Evolutionary conservation across 139 green algal genomes (phyloP), one percentile per base, ranked within the genome.

Genomic region (Picochlorum sp.): DNA sequence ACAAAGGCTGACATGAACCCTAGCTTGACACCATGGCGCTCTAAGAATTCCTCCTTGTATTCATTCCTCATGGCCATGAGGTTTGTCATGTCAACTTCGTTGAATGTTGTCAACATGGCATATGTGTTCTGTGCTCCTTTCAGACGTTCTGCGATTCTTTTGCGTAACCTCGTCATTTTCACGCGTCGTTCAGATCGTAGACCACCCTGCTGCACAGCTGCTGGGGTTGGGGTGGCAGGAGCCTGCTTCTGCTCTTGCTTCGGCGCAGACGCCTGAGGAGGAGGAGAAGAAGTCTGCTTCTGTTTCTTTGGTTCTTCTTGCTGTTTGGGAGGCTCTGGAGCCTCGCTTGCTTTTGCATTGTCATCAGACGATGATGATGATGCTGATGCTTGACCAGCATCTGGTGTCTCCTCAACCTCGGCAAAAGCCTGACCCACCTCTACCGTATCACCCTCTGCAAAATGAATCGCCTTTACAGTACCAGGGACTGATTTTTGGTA

Each of bases 1-100:
- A 98, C 85, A 74, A 99, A 99, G 0, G 88, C 91, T 2, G 76
- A 91, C 94, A 99, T 99, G 81, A 99, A 98, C 70, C 94, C 94
- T 41, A 99, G 80, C 83, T 99, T 99, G 51, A 97, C 91, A 37
- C 90, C 91, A 76, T 99, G 92, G 74, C 86, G 87, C 72, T 97
- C 90, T 3, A 95, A 47, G 75, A 99, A 99, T 0, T 64, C 63
- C 57, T 99, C 94, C 85, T 98, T 98, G 81, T 94, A 95, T 21
- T 78, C 78, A 18, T 68, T 80, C 31, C 89, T 76, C 80, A 95
- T 79, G 59, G 83, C 82, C 75, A 95, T 96, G 23, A 94, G 72
- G 47, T 85, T 86, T 14, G 86, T 96, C 94, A 99, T 99, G 86
- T 99, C 94, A n/a, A 99, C 81, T 77, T 99, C 94, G 68, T 99